Percentiles rank a stretch among this genome's conserved stretches.
Evolutionary conservation across 1,284 basidiomycete genomes (phyloP).

Genomic region (Fomes fomentarius): DNA sequence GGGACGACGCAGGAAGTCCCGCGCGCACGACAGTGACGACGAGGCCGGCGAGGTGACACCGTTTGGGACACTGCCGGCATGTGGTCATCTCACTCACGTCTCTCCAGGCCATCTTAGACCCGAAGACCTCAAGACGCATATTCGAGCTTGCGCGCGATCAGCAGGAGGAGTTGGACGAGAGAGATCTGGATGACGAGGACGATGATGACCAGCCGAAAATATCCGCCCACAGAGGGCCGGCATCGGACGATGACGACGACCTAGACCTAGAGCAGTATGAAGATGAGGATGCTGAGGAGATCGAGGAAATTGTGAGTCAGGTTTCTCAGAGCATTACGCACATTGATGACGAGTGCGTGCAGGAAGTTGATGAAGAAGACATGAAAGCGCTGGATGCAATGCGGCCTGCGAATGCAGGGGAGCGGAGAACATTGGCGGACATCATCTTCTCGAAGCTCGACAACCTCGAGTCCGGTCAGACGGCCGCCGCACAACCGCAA

Average conservation of each 20-base stretch:
- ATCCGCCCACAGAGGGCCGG: slow-evolving; percentile 37
- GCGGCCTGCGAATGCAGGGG: slow-evolving; percentile 70
- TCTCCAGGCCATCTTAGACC: slow-evolving; percentile 73
- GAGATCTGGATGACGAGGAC: slow-evolving; percentile 50
- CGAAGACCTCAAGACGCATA: slow-evolving; percentile 88
- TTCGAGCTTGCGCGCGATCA: slow-evolving; percentile 93
- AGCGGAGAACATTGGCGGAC: slow-evolving; percentile 89
- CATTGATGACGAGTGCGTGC: slow-evolving; percentile 14
- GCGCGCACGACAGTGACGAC: slow-evolving; percentile 52
- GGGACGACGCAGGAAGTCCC: slow-evolving; percentile 71
- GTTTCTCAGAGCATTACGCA: slow-evolving; percentile 4
- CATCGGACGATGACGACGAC: slow-evolving; percentile 40
- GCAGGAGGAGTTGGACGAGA: slow-evolving; percentile 84
- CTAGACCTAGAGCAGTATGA: slow-evolving; percentile 56
- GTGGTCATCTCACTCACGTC: neutral
- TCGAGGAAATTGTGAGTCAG: slow-evolving; percentile 62
- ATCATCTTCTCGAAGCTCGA: slow-evolving; percentile 94
- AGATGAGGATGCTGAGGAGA: slow-evolving; percentile 50
- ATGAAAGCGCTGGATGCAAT: slow-evolving; percentile 84
- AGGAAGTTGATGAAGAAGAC: slow-evolving; percentile 92
- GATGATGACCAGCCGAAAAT: slow-evolving; percentile 40
- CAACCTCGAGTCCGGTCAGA: slow-evolving; percentile 51
- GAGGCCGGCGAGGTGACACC: slow-evolving; percentile 55
- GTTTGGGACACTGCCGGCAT: neutral
- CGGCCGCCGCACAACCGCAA: no score